phyloP scores from a whole-genome alignment of 371 early-diverging fungal species.

The Haplosporangium sp. region DNA sequence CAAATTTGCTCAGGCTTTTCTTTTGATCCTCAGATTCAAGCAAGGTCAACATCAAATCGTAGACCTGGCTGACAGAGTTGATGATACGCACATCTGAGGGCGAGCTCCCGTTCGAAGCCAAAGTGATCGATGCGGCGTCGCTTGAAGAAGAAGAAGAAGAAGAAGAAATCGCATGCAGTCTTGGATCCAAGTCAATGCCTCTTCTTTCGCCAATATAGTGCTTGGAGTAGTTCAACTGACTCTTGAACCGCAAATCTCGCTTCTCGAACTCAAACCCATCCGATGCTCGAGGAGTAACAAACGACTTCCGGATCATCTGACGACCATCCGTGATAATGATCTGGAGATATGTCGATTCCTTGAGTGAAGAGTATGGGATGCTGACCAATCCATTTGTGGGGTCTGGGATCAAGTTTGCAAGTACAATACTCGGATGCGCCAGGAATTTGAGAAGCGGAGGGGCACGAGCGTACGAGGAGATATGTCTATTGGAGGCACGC shows the following conservation, averaged over 20 bases:
- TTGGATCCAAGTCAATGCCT: constrained; percentile 38
- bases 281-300: constrained; percentile 13
- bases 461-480: not conserved
- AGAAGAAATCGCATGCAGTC: not conserved
- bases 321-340: constrained; percentile 33
- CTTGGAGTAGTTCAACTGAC: constrained; percentile 24
- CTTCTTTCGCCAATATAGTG: constrained; percentile 46
- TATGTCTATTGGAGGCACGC: no score
- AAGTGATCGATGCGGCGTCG: constrained; percentile 19
- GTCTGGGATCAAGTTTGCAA: constrained; percentile 37
- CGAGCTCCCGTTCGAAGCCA: constrained; percentile 31
- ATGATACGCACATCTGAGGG: constrained; percentile 34
- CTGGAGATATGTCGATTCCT: constrained; percentile 32
- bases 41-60: constrained; percentile 44
- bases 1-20: constrained; percentile 32
- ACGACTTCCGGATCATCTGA: constrained; percentile 30
- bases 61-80: constrained; percentile 45
- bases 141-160: not conserved
- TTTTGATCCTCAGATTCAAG: constrained; percentile 15
- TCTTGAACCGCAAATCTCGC: constrained; percentile 54
- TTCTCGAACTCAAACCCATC: constrained; percentile 46
- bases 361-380: constrained; percentile 27
- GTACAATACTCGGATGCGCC: constrained; percentile 31
- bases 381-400: constrained; percentile 21
- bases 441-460: constrained; percentile 37